Evolutionary conservation across 2,329 filamentous ascomycete species (phyloP), one percentile per base, ranked within the genome.

Genomic region (Teratosphaeria zuluensis): DNA sequence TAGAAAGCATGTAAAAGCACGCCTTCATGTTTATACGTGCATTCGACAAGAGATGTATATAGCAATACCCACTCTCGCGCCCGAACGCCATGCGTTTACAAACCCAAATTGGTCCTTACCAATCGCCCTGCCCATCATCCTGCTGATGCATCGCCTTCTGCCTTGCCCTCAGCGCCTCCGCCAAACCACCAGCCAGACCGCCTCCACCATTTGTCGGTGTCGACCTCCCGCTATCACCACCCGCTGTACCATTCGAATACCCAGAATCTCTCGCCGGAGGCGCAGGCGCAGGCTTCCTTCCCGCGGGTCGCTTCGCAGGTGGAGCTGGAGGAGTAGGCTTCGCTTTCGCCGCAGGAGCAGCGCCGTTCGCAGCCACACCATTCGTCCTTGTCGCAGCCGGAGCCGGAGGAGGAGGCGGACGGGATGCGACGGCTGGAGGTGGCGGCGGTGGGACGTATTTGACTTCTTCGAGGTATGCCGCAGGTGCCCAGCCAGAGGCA

Each of bases 401-500:
- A 2, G 85, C 81, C 1, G 87, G 84, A 1, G 88, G 84, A 9
- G 86, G 86, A 14, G 89, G 86, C 12, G 78, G 73, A 33, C 69
- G 65, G 24, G 75, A 70, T 32, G 72, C 72, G 7, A 72, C 75
- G 32, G 79, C 74, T 3, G 85, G 81, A 28, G 84, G 82, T 9
- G 85, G 81, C 7, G 80, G 81, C 7, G 80, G 77, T 12, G 83
- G 77, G 28, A 73, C 73, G 54, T 72, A 67, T 24, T 81, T 81
- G 70, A 88, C 82, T 75, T 96, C 92, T 75, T 97, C 88, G 8
- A 99, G 87, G 69, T 99, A 99, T 21, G 92, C 90, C 21, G 92
- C 89, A 0, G 94, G 94, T 2, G 94, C 85, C 94, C 94, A 99
- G 56, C 91, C 94, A 74, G 94, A 90, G n/a, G 84, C 83, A 65